Percentiles rank a stretch among this genome's conserved stretches.
phyloP scores from a whole-genome alignment of 108 stramenopile genomes.

The Fragilariopsis cylindrus region DNA sequence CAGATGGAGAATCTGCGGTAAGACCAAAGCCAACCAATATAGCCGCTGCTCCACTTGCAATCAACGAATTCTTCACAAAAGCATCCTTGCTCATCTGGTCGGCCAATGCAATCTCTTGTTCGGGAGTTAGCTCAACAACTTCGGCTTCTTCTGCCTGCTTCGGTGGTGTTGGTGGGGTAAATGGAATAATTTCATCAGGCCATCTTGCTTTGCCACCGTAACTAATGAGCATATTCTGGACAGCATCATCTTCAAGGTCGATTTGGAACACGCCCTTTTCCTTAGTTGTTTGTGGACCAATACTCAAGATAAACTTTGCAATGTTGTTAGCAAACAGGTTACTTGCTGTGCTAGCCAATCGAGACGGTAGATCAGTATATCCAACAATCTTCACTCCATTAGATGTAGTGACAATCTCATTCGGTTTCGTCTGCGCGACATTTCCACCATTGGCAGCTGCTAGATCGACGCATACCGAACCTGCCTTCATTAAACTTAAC shows the following conservation, averaged over 20 bases:
- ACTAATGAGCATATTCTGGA: slow-evolving; percentile 90
- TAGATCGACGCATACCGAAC: slow-evolving; percentile 95
- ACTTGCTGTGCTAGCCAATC: slow-evolving; percentile 92
- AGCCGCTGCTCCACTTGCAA: slow-evolving; percentile 71
- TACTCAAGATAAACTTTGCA: slow-evolving; percentile 86
- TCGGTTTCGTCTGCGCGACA: slow-evolving; percentile 85
- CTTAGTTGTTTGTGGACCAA: slow-evolving; percentile 77
- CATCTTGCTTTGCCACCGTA: slow-evolving; percentile 80
- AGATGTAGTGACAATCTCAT: slow-evolving; percentile 70
- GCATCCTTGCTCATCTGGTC: slow-evolving; percentile 55
- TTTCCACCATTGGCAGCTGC: slow-evolving; percentile 98
- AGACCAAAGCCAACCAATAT: slow-evolving; percentile 78
- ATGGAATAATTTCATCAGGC: slow-evolving; percentile 85
- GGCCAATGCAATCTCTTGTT: slow-evolving; percentile 56
- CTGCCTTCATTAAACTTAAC: slow-evolving; percentile 92
- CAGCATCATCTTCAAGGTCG: slow-evolving; percentile 89
- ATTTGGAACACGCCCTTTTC: slow-evolving; percentile 65
- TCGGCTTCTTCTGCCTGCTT: slow-evolving; percentile 28
- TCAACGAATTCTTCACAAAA: slow-evolving; percentile 60
- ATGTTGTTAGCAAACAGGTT: slow-evolving; percentile 93
- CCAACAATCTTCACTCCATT: slow-evolving; percentile 97
- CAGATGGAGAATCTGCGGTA: slow-evolving; percentile 46
- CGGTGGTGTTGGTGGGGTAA: slow-evolving; percentile 72
- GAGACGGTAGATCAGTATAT: slow-evolving; percentile 94
- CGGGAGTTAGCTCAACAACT: slow-evolving; percentile 53